These are phyloP conservation scores for Taphrina pruni DNA, from an alignment of 1,139 yeast species.

Conservation along the genomic window DNA sequence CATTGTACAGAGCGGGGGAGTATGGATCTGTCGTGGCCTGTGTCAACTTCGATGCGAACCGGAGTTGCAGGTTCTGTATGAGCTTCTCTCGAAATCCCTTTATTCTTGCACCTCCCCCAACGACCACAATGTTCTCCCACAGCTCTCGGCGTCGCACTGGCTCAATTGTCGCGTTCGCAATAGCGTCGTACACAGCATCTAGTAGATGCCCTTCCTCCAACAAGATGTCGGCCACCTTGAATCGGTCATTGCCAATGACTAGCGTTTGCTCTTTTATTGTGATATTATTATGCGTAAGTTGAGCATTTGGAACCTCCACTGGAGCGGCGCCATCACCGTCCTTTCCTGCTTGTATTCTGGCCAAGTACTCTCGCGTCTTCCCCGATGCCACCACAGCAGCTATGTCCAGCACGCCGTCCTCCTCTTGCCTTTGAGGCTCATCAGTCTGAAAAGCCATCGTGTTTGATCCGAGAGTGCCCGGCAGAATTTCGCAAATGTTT, in stretches of 20 bases:
- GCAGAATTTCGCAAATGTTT: conserved; percentile 75
- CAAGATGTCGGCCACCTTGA: conserved; percentile 70
- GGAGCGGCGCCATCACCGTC: conserved; percentile 51
- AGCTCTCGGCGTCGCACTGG: conserved; percentile 71
- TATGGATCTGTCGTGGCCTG: conserved; percentile 23
- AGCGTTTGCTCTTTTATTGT: conserved; percentile 58
- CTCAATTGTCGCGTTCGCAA: conserved; percentile 35
- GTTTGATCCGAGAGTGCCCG: conserved; percentile 46
- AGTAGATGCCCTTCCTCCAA: conserved; percentile 57
- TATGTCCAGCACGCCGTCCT: conserved; percentile 81
- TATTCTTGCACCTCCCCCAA: conserved; percentile 77
- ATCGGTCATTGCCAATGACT: conserved; percentile 82
- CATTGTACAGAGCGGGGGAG: conserved; percentile 26
- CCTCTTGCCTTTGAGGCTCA: conserved; percentile 53
- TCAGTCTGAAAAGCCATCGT: conserved; percentile 48
- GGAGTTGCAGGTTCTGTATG: conserved; percentile 60
- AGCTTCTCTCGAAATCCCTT: conserved; percentile 79
- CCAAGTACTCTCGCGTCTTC: conserved; percentile 68
- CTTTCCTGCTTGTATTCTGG: conserved; percentile 61
- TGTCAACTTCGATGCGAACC: conserved; percentile 25
- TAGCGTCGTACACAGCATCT: conserved; percentile 40
- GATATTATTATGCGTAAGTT: conserved; percentile 51
- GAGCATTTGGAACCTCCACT: conserved; percentile 52
- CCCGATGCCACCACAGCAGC: conserved; percentile 87
- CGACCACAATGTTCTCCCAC: conserved; percentile 80